Base-by-base conservation (phyloP, 352 stramenopile species). In the Blastocystis sp. region DNA sequence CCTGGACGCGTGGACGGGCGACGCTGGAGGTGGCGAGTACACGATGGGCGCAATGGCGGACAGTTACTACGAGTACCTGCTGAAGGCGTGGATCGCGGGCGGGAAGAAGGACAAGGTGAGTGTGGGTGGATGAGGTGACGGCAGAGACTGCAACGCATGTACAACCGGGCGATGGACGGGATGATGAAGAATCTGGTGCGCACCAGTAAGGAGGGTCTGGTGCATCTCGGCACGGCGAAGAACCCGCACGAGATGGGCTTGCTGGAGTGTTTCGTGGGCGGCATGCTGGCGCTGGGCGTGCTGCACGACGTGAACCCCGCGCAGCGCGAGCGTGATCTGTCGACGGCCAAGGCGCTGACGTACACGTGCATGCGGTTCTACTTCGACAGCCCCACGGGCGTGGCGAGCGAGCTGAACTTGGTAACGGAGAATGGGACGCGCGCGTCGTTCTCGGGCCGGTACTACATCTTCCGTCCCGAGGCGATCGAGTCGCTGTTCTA, bases 41-140 rank as follows among this genome's bases (percentile, higher is more conserved):
- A 92, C 91, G 2, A 91, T 95, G 34, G 93, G 93, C 21, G 93
- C 92, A 0, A 88, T 94, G 9, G 92, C 92, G 19, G 96, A 98
- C 89, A 98, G 94, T 23, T 97, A 97, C 89, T 99, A 98, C 89
- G 96, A 99, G 91, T 99, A 99, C 90, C 91, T 98, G 70, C 90
- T 99, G 65, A 99, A 99, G 91, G 92, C 96, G 62, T 98, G 95
- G 92, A 90, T 99, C 23, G 96, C 98, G 91, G 96, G 94, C 56
- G 96, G 95, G 62, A 94, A 92, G 76, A 91, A 87, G 40, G 93
- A 96, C 89, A 86, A 65, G 38, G 78, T 88, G 53, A 23, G 28
- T 64, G 56, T 80, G 38, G 4, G 10, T 11, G 28, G 28, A 28
- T 1, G 2, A 11, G 48, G 5, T 56, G n/a, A 76, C 3, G 38